phyloP scores from a whole-genome alignment of 331 rosid species.

The Phaseolus coccineus region DNA sequence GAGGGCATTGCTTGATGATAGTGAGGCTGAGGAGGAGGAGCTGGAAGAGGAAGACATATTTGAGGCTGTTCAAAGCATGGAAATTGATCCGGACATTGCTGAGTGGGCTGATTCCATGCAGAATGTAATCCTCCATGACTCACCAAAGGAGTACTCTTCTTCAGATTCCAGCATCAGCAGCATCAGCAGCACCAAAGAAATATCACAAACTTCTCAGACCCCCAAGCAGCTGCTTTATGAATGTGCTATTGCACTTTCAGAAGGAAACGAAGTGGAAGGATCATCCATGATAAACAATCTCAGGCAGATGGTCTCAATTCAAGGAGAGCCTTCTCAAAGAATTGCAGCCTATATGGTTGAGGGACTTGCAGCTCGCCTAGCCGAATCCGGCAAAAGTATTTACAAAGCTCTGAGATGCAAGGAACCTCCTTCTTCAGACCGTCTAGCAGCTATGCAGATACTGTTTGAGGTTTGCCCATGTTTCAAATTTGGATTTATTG shows the following conservation, averaged over 20 bases:
- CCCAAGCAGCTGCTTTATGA: conserved; percentile 75
- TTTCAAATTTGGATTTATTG: conserved; percentile 88
- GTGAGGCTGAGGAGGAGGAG: conserved; percentile 63
- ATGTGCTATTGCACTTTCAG: conserved; percentile 82
- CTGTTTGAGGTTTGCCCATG: conserved; percentile 97
- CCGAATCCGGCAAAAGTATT: conserved; percentile 74
- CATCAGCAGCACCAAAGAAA: conserved; percentile 69
- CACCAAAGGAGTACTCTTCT: conserved; percentile 80
- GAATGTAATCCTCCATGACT: conserved; percentile 61
- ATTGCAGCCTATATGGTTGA: conserved; percentile 99
- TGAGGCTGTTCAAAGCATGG: conserved; percentile 70
- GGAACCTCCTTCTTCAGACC: conserved; percentile 93
- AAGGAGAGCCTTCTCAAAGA: conserved; percentile 94
- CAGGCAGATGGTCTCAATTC: conserved; percentile 81
- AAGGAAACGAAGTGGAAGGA: conserved; percentile 68
- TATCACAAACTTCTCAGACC: conserved; percentile 52
- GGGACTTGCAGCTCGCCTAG: conserved; percentile 94
- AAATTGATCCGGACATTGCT: conserved; percentile 59
- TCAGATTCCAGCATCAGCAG: conserved; percentile 75
- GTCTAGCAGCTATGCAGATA: conserved; percentile 97
- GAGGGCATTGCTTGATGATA: conserved; percentile 81
- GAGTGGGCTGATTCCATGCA: conserved; percentile 74
- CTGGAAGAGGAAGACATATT: conserved; percentile 60
- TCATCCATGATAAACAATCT: conserved; percentile 73
- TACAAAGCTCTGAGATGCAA: conserved; percentile 90